Base-by-base conservation (phyloP, 192 early-diverging fungal genomes). In the Backusella tarrabulga region DNA sequence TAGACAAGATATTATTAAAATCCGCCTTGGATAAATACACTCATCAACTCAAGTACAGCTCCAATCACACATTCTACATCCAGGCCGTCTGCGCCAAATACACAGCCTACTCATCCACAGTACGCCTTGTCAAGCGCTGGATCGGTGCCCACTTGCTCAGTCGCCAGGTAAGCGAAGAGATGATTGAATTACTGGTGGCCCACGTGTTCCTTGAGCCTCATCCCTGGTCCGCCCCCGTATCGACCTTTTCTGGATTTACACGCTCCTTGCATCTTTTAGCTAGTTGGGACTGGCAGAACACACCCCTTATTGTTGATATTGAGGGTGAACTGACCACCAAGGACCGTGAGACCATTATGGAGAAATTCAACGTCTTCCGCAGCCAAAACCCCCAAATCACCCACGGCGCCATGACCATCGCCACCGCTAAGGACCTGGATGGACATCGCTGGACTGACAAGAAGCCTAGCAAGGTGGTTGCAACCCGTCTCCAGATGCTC, bases 121-220 rank as follows among this genome's bases (percentile, higher is more conserved):
- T 97, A 34, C 90, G 97, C 21, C 83, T 99, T 68, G 81, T 90
- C 21, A 99, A 99, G 88, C 90, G 96, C 74, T 99, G 96, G 96
- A 82, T 97, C 34, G 85, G 91, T 8, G 86, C 92, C 23, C 97
- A 99, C 77, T 85, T 95, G 85, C 85, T 97, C 6, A 86, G 93
- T 34, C 79, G 85, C 11, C 86, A 89, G 21, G 86, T 98, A 6
- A 79, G 90, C 0, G 92, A 93, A 60, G 95, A 97, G 82, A 74
- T 91, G 21, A 83, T 95, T 38, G 97, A 99, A 81, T 79, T 96
- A 0, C 34, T 97, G 21, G 91, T 87, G 40, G 90, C 91, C 0
- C 80, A 83, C 2, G 90, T 94, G 32, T 99, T 94, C 81, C 83
- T 92, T 23, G 86, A 91, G 17, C 79, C 93, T 12, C 79, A 77